These are phyloP conservation scores for Fabrea salina DNA, from an alignment of 169 alveolate species.

Conservation along the genomic window DNA sequence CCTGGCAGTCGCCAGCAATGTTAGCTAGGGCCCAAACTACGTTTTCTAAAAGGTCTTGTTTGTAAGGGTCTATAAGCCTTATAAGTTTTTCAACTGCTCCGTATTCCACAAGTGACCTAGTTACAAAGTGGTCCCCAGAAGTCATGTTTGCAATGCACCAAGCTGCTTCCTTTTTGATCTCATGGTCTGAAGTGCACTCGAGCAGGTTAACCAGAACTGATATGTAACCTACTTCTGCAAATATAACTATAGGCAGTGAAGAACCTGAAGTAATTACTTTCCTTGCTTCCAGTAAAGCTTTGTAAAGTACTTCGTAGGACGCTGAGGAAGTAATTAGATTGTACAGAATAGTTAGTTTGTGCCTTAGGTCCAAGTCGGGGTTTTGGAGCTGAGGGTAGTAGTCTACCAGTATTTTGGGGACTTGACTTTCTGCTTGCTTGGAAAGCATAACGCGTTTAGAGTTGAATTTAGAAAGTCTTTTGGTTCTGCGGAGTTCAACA, in stretches of 20 bases:
- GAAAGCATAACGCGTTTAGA: no score
- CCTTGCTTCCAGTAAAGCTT: neutral
- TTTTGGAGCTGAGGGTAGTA: neutral
- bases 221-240: neutral
- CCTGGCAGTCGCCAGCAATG: neutral
- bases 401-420: neutral
- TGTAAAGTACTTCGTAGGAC: neutral
- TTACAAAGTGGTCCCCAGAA: neutral
- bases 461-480: no score
- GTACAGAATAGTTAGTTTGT: neutral
- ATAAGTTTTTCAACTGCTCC: neutral
- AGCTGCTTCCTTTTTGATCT: neutral
- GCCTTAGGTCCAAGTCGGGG: neutral
- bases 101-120: neutral
- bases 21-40: neutral
- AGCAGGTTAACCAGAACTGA: neutral
- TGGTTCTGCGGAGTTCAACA: no score
- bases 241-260: neutral
- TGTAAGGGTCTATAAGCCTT: neutral
- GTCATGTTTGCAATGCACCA: neutral
- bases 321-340: neutral
- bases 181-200: neutral
- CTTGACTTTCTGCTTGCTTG: no score
- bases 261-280: neutral
- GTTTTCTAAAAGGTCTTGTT: neutral